Evolutionary conservation across 495 filamentous ascomycete genomes (phyloP).

Genomic region (Podospora pseudocomata): DNA sequence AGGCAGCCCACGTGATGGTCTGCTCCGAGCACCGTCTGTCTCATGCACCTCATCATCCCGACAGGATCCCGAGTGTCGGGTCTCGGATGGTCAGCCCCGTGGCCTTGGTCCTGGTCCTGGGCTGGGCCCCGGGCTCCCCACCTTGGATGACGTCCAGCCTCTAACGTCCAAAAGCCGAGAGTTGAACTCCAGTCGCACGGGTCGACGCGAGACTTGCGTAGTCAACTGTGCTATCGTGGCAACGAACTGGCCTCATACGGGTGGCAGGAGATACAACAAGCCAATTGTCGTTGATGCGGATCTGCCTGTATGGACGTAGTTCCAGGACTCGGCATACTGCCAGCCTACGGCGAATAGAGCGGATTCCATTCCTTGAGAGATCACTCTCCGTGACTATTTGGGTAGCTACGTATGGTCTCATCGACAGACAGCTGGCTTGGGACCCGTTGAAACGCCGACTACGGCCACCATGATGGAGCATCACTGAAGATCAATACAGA

Average conservation of each 20-base stretch:
- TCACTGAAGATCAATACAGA: neutral
- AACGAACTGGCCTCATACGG: slow-evolving; percentile 59
- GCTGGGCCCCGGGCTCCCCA: no score
- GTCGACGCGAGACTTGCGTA: slow-evolving; percentile 67
- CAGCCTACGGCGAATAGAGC: neutral
- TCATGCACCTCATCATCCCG: neutral
- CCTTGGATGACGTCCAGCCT: neutral
- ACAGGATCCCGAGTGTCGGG: neutral
- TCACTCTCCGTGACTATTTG: neutral
- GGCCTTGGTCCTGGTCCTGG: neutral
- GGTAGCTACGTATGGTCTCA: neutral
- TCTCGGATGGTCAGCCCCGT: neutral
- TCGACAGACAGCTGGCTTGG: neutral
- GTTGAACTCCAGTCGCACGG: neutral
- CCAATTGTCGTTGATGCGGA: slow-evolving; percentile 77
- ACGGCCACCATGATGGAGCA: neutral
- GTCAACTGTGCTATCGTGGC: slow-evolving; percentile 73
- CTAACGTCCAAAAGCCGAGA: neutral
- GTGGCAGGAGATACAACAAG: slow-evolving; percentile 61
- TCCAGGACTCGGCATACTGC: neutral
- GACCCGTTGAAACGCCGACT: neutral
- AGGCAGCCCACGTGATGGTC: neutral
- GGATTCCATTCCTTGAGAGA: neutral
- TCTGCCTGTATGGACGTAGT: slow-evolving; percentile 50
- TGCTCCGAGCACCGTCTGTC: neutral